Percentiles rank a stretch among this genome's conserved stretches.
These are phyloP conservation scores for Trichoderma guizhouense DNA, from an alignment of 2,329 filamentous ascomycete genomes.

Conservation along the genomic window DNA sequence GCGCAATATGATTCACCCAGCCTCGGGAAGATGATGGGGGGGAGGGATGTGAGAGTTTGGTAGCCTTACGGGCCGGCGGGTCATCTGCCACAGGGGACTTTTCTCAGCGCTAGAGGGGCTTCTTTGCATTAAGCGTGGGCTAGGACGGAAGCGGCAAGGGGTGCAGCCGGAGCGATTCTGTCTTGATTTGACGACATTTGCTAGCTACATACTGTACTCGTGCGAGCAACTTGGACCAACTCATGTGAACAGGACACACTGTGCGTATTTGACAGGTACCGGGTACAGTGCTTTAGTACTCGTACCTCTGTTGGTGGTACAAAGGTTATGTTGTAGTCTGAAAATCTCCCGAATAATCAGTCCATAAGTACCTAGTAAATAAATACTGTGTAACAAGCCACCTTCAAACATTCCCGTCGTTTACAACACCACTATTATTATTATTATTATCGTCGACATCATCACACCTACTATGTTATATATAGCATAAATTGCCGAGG, in stretches of 20 bases:
- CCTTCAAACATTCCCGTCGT: no score
- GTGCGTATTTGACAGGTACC: background rate
- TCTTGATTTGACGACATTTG: background rate
- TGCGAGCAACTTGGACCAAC: background rate
- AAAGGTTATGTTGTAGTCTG: no score
- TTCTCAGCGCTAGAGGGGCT: background rate
- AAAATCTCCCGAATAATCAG: no score
- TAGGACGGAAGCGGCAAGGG: background rate
- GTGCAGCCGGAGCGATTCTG: background rate
- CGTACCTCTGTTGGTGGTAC: no score
- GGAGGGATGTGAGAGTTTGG: background rate
- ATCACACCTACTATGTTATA: background rate
- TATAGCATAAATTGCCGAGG: background rate
- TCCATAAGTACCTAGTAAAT: no score
- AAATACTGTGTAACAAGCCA: no score
- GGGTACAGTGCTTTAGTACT: background rate
- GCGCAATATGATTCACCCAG: background rate
- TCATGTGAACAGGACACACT: background rate
- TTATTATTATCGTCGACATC: background rate
- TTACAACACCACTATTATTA: no score
- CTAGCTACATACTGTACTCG: background rate
- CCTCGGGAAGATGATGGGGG: background rate
- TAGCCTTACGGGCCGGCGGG: conserved; percentile 9
- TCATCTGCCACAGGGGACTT: conserved; percentile 16
- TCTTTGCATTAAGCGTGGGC: background rate